Base-by-base conservation (phyloP, 2,329 filamentous ascomycete genomes). In the Scedosporium boydii region DNA sequence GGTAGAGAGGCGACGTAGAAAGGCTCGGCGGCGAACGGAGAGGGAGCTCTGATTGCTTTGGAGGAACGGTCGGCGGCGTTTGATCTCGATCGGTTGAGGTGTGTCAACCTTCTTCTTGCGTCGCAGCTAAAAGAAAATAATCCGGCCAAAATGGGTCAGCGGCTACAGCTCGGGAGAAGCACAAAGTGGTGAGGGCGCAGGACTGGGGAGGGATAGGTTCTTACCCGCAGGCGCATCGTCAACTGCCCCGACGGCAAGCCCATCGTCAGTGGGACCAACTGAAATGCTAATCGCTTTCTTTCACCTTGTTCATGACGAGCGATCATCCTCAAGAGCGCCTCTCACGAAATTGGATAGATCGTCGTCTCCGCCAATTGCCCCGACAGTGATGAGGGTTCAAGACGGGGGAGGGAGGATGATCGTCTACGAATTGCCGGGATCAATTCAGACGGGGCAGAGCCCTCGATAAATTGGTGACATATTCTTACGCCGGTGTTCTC, bases 1-100 rank as follows among this genome's bases (percentile, higher is more conserved):
- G n/a, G 60, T 62, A 9, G 60, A 62, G n/a, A 62, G 60, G 38
- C 60, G 60, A 26, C 57, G 34, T 10, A 62, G 41, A 53, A 62
- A 41, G 29, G 60, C 53, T 41, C 60, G 51, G 3, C 51, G 60
- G 21, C 48, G 51, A 18, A 58, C 44, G 27, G 42, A 44, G 2
- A 53, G 56, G 51, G 51, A 41, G 48, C 60, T 29, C n/a, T 55
- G 60, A 14, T 38, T 38, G 38, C 21, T 55, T 27, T 23, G 51
- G 10, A 62, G 48, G 38, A 29, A 4, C 7, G 60, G 53, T n/a
- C 51, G 51, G 14, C 34, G 60, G n/a, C 26, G 38, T 21, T 62
- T 62, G 38, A 26, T 42, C 51, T 62, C 51, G 34, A 29, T 16
- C 51, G 23, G 14, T 7, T 53, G 44, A 14, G 16, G 27, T 34